Percentiles rank a stretch among this genome's conserved stretches.
Conservation (phyloP, 2,329 filamentous ascomycete genomes). For the Alternaria dauci region DNA sequence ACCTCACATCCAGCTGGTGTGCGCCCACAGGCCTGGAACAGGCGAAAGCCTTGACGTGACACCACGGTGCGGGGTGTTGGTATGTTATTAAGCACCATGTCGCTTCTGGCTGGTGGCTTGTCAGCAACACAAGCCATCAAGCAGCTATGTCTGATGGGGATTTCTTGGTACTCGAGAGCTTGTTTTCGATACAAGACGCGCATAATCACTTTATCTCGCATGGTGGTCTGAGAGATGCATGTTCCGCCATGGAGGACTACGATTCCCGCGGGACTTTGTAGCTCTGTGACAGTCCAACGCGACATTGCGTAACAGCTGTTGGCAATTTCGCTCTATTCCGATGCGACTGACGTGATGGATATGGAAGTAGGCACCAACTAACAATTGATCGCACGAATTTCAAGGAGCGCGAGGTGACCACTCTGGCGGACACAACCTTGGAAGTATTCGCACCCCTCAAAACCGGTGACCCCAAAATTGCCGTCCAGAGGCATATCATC, state of each 20-base stretch:
- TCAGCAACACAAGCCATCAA: background rate
- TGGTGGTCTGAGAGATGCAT: slow-evolving; percentile 5
- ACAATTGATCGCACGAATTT: background rate
- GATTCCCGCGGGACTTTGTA: slow-evolving; percentile 17
- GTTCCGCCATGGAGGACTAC: slow-evolving; percentile 6
- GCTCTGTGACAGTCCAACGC: slow-evolving; percentile 1
- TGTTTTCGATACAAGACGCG: slow-evolving; percentile 8
- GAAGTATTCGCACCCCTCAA: slow-evolving; percentile 7
- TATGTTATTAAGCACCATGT: slow-evolving; percentile 2
- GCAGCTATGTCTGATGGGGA: background rate
- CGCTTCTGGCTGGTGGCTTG: background rate
- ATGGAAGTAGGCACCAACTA: background rate
- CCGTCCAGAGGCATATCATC: slow-evolving; percentile 30
- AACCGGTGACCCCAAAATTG: slow-evolving; percentile 32
- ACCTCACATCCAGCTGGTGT: background rate
- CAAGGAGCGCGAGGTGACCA: slow-evolving; percentile 4
- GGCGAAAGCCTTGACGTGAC: background rate
- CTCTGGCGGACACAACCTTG: background rate
- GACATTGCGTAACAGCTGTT: slow-evolving; percentile 3
- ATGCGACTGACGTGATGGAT: background rate
- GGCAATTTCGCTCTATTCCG: background rate
- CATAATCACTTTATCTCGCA: slow-evolving; percentile 16
- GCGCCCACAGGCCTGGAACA: background rate
- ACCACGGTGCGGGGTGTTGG: slow-evolving; percentile 7
- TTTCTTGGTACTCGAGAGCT: slow-evolving; percentile 10